Evolutionary conservation across 2,329 filamentous ascomycete genomes (phyloP).

Genomic region (Neocucurbitaria cava): DNA sequence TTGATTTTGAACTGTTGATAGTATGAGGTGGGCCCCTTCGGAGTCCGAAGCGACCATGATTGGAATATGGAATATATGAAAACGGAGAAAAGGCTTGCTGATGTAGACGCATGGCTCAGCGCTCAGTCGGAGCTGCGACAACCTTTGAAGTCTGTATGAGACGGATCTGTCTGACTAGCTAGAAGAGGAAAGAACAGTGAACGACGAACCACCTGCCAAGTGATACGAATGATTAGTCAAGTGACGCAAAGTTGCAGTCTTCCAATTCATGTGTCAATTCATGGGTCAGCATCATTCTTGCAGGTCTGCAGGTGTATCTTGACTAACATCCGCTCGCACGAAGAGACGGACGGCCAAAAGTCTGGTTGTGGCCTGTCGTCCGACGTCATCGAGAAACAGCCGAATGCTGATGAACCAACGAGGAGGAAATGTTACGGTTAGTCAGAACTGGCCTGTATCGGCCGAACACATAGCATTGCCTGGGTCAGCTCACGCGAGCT

Average conservation of each 20-base stretch:
- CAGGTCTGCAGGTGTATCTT: background rate
- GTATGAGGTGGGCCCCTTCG: background rate
- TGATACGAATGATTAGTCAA: background rate
- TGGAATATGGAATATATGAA: background rate
- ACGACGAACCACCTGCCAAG: background rate
- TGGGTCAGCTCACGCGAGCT: slow-evolving; percentile 2
- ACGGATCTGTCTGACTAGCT: background rate
- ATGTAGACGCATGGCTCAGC: background rate
- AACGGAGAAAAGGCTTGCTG: background rate
- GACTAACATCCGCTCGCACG: background rate
- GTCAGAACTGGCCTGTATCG: slow-evolving; percentile 1
- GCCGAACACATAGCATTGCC: background rate
- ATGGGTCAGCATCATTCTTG: background rate
- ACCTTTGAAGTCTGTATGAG: background rate
- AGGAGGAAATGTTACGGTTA: background rate
- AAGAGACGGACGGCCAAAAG: background rate
- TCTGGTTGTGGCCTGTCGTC: background rate
- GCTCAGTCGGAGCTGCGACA: background rate
- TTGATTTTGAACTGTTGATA: background rate
- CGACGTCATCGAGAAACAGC: background rate
- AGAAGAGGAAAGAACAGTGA: background rate
- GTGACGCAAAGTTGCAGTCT: slow-evolving; percentile 1
- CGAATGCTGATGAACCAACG: background rate
- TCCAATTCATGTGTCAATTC: background rate
- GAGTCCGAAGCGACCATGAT: background rate